Evolutionary conservation across 352 stramenopile species (phyloP), one percentile per base, ranked within the genome.

Genomic region (Phytopythium mirpurense): DNA sequence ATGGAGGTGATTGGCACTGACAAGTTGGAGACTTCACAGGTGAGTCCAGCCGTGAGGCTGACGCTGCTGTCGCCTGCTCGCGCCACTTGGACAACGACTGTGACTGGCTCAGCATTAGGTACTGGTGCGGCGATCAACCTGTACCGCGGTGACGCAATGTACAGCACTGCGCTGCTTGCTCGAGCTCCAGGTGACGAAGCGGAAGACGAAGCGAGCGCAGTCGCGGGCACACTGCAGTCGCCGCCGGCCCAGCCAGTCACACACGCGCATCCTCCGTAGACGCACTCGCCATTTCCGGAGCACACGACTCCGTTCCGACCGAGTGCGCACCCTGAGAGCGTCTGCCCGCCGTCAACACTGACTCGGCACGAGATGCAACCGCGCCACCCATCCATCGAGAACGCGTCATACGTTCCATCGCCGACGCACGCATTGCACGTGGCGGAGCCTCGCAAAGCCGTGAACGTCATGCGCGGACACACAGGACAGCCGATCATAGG

Each of bases 251-350:
- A 88, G 1, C 53, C 61, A 54, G 43, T 26, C n/a, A 32, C 42
- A 43, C 80, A 90, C 15, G 60, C 55, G 40, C 80, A 90, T 1
- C 73, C 70, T 23, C 78, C 75, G 5, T 74, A 78, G 5, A 67
- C 24, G 44, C 80, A 90, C 3, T 57, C 45, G 12, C 80, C 80
- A 18, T 80, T 78, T 5, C 74, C 74, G 19, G 75, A 83, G 35
- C 80, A 90, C 43, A 72, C 10, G n/a, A 70, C 18, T 15, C 75
- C 72, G 50, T 88, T 88, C n/a, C 77, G 64, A 11, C 80, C 80
- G 8, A 59, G 41, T 8, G 67, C 53, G 50, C 80, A 90, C 3
- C 59, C 65, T n/a, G 59, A 29, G 2, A 72, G 51, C 32, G 62
- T 43, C 36, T 57, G 31, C 21, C 48, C 32, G 9, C 24, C 37